Conservation (phyloP, 805 yeast genomes). For the Cyberlindnera mycetangii region DNA sequence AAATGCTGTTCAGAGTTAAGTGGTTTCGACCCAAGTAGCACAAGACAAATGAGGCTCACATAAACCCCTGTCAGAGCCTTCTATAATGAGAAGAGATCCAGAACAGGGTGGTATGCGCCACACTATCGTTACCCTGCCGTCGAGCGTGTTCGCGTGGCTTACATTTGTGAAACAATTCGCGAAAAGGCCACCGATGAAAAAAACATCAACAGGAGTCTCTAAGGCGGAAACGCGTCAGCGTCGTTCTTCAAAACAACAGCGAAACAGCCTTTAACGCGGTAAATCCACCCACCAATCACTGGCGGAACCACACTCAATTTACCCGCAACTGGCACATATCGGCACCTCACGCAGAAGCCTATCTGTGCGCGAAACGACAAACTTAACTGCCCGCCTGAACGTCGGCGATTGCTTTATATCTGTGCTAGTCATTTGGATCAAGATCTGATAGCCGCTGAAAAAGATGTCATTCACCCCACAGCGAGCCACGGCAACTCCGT, state of each 20-base stretch:
- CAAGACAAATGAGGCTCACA: too few relatives aligned
- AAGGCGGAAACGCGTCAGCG: neutral
- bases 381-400: neutral
- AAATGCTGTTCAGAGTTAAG: neutral
- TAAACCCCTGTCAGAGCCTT: too few relatives aligned
- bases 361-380: too few relatives aligned
- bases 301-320: neutral
- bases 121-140: neutral
- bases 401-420: neutral
- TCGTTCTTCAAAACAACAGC: neutral
- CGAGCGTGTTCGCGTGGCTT: too few relatives aligned
- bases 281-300: neutral
- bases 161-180: neutral
- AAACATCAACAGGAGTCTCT: neutral
- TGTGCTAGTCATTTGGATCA: neutral
- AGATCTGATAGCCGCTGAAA: neutral
- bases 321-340: neutral
- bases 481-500: conserved; percentile 3
- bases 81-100: too few relatives aligned
- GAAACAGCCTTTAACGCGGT: neutral
- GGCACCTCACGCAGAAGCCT: too few relatives aligned
- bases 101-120: neutral
- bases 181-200: neutral
- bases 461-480: conserved; percentile 11
- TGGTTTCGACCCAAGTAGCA: too few relatives aligned